A percentile compares a stretch with the other conserved stretches of the same genome.
Evolutionary conservation across 2,329 filamentous ascomycete species (phyloP).

Genomic region (Sporothrix globosa): DNA sequence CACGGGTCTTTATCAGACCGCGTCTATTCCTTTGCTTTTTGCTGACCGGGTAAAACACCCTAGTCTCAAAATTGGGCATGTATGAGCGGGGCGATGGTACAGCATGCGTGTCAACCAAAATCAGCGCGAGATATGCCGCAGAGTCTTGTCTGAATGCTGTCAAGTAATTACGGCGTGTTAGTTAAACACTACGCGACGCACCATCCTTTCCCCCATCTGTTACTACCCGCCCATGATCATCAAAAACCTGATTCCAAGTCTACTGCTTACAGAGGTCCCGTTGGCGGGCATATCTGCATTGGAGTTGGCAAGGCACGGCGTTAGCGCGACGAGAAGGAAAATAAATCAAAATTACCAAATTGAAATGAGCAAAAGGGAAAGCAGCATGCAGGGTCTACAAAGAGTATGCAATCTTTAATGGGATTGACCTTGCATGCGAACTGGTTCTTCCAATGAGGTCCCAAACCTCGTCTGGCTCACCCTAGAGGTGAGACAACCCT

Average conservation of each 20-base stretch:
- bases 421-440: neutral
- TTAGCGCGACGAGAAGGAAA: neutral
- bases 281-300: too few relatives aligned
- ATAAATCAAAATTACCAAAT: neutral
- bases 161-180: neutral
- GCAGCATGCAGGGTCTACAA: slow-evolving; percentile 2
- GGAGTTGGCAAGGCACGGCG: neutral
- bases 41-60: neutral
- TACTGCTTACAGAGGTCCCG: slow-evolving; percentile 2
- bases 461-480: neutral
- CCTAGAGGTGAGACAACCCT: slow-evolving; percentile 10
- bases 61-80: neutral
- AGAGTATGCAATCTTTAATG: neutral
- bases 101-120: neutral
- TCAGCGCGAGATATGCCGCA: neutral
- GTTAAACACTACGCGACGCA: neutral
- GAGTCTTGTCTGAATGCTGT: neutral
- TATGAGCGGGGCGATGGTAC: neutral
- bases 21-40: neutral
- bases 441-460: neutral
- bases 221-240: neutral
- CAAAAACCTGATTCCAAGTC: neutral
- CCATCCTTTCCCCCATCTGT: neutral
- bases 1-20: neutral
- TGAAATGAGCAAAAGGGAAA: neutral